phyloP scores from a whole-genome alignment of 2,329 filamentous ascomycete genomes.

The Epichloe gansuensis region DNA sequence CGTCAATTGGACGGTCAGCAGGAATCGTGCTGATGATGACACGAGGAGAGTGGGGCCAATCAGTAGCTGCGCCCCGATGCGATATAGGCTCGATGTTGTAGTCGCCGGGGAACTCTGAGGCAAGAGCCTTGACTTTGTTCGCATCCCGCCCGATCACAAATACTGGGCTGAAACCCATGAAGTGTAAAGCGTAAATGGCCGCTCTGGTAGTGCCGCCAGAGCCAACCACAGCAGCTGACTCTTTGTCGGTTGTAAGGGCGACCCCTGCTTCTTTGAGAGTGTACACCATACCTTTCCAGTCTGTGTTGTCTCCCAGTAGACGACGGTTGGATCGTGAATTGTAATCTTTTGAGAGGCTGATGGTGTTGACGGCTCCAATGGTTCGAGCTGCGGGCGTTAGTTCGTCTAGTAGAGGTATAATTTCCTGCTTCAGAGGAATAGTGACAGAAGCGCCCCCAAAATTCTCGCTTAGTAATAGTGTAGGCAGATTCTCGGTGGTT shows the following conservation, averaged over 20 bases:
- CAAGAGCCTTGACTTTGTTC: slow-evolving; percentile 53
- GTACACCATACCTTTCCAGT: slow-evolving; percentile 85
- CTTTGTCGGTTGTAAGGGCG: slow-evolving; percentile 18
- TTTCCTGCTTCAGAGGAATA: slow-evolving; percentile 84
- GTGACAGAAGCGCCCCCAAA: slow-evolving; percentile 95
- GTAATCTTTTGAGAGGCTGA: slow-evolving; percentile 45
- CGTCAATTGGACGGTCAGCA: slow-evolving; percentile 71
- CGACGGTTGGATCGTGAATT: slow-evolving; percentile 28
- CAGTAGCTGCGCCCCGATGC: slow-evolving; percentile 32
- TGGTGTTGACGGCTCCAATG: slow-evolving; percentile 92
- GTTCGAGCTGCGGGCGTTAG: slow-evolving; percentile 64
- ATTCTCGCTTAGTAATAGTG: slow-evolving; percentile 52
- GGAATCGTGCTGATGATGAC: slow-evolving; percentile 87
- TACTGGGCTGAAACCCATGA: slow-evolving; percentile 72
- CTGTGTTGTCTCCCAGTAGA: slow-evolving; percentile 82
- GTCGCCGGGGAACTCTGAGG: slow-evolving; percentile 55
- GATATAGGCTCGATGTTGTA: slow-evolving; percentile 58
- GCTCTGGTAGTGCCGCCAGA: slow-evolving; percentile 86
- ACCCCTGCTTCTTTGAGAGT: slow-evolving; percentile 60
- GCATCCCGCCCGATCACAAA: slow-evolving; percentile 73
- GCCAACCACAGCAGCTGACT: slow-evolving; percentile 68
- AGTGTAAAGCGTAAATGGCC: slow-evolving; percentile 76
- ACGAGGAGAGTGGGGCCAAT: slow-evolving; percentile 35
- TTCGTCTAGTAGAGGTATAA: slow-evolving; percentile 69
- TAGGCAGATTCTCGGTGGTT: slow-evolving; percentile 43